These are phyloP conservation scores for Wickerhamomyces ciferrii DNA, from an alignment of 805 yeast genomes.

Conservation along the genomic window DNA sequence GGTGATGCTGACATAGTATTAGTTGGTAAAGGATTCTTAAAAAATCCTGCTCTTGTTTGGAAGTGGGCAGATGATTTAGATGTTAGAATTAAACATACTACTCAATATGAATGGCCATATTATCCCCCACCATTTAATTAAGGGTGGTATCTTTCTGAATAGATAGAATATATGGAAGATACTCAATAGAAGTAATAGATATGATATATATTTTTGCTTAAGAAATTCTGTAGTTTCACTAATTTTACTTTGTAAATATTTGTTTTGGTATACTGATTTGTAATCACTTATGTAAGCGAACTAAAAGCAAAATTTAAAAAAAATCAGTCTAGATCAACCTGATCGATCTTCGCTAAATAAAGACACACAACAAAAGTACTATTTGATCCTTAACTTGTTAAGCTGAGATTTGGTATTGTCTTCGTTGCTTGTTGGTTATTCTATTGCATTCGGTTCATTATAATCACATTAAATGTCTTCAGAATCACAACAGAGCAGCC, in stretches of 20 bases:
- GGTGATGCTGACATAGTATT: constrained; percentile 41
- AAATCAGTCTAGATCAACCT: not conserved
- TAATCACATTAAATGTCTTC: not conserved
- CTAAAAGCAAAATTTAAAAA: not conserved
- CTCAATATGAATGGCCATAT: constrained; percentile 28
- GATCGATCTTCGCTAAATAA: not conserved
- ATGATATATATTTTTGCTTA: too few species aligned
- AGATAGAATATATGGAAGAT: not conserved
- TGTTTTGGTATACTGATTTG: not conserved
- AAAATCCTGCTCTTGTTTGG: constrained; percentile 45
- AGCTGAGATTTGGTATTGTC: not conserved
- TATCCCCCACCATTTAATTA: constrained; percentile 4
- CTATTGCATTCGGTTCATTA: too few species aligned
- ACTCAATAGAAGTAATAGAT: too few species aligned
- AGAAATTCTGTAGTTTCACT: too few species aligned
- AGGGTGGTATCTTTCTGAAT: not conserved
- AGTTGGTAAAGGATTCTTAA: constrained; percentile 40
- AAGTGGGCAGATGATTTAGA: constrained; percentile 45
- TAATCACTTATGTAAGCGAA: not conserved
- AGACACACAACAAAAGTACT: not conserved
- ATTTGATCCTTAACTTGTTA: not conserved
- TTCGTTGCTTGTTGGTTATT: not conserved
- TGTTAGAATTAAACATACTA: constrained; percentile 33
- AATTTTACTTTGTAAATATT: too few species aligned
- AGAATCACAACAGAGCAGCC: constrained; percentile 1